Evolutionary conservation across 2,329 filamentous ascomycete species (phyloP), one percentile per base, ranked within the genome.

Genomic region (Colletotrichum filicis): DNA sequence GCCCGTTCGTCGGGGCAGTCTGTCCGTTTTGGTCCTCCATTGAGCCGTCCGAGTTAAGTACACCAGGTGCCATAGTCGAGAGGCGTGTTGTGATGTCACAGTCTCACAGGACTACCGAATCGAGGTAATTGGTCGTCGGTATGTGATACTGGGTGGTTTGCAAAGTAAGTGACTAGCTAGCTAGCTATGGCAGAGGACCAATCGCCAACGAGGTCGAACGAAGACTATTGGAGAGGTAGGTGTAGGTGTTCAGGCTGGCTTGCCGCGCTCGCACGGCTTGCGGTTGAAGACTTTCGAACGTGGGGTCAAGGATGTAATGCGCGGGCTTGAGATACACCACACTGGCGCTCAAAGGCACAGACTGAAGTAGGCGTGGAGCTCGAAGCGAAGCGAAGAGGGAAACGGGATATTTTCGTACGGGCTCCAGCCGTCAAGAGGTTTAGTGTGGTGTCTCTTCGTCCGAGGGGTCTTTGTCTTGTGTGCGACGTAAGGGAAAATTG

Each of bases 31-130:
- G 78, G 61, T 79, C 81, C 63, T 80, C 80, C 71, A 77, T 79
- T 64, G 80, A 77, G 75, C 81, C 81, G 52, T 81, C 80, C 53
- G 73, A 75, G 30, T 75, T 68, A 64, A 82, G 71, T 65, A 80
- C 76, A 64, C 83, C 81, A 53, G 84, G 83, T 55, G 80, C 78
- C 82, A 84, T 84, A 46, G 66, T 67, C 71, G 63, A 60, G 66
- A 35, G 56, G 63, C 49, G 59, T 58, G 46, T 42, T 53, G 61
- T 55, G 52, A 71, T 66, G 62, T 66, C 68, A 67, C 71, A 68
- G 57, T 55, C 57, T 71, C 67, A 35, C n/a, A 46, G 35, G 42
- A 42, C 37, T 63, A 52, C 37, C 62, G 71, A 53, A 53, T 67
- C 28, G 56, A 68, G 28, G 32, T 58, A 55, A 56, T 28, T 67